Conservation (phyloP, 2,329 filamentous ascomycete genomes). For the Didymella sp. region DNA sequence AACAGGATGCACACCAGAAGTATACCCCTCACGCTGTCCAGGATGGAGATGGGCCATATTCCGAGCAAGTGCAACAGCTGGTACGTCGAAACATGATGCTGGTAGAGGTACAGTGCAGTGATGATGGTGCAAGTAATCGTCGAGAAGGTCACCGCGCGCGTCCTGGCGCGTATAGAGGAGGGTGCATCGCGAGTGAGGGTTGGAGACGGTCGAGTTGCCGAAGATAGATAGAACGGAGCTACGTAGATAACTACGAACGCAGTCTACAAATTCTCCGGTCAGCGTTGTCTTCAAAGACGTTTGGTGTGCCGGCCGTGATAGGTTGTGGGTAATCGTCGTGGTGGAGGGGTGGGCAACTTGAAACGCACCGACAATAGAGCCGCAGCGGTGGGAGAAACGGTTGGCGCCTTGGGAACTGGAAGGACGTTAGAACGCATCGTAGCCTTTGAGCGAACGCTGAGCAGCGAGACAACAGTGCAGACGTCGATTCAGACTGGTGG, state of each 20-base stretch:
- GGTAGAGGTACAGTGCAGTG: slow-evolving; percentile 71
- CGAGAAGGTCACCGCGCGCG: slow-evolving; percentile 78
- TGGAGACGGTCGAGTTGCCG: slow-evolving; percentile 78
- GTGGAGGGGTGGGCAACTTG: slow-evolving; percentile 31
- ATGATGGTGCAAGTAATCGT: slow-evolving; percentile 71
- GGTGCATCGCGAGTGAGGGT: slow-evolving; percentile 85
- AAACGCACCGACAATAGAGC: slow-evolving; percentile 51
- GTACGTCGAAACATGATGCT: slow-evolving; percentile 58
- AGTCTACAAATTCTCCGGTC: slow-evolving; percentile 58
- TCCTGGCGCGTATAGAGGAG: slow-evolving; percentile 84
- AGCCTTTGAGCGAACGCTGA: slow-evolving; percentile 12
- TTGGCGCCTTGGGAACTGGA: slow-evolving; percentile 47
- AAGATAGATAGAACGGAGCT: slow-evolving; percentile 84
- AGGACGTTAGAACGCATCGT: slow-evolving; percentile 40
- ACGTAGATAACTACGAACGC: slow-evolving; percentile 90
- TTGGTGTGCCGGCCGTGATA: slow-evolving; percentile 28
- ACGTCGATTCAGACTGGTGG: slow-evolving; percentile 18
- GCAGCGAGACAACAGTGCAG: slow-evolving; percentile 24
- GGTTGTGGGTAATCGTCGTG: slow-evolving; percentile 29
- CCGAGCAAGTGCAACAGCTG: slow-evolving; percentile 74
- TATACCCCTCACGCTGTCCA: slow-evolving; percentile 70
- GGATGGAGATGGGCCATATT: slow-evolving; percentile 75
- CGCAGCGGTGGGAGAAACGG: slow-evolving; percentile 44
- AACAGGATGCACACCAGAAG: slow-evolving; percentile 80
- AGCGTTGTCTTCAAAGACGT: slow-evolving; percentile 26